phyloP scores from a whole-genome alignment of 441 rosid genomes.

The Pelargonium fulgidum region DNA sequence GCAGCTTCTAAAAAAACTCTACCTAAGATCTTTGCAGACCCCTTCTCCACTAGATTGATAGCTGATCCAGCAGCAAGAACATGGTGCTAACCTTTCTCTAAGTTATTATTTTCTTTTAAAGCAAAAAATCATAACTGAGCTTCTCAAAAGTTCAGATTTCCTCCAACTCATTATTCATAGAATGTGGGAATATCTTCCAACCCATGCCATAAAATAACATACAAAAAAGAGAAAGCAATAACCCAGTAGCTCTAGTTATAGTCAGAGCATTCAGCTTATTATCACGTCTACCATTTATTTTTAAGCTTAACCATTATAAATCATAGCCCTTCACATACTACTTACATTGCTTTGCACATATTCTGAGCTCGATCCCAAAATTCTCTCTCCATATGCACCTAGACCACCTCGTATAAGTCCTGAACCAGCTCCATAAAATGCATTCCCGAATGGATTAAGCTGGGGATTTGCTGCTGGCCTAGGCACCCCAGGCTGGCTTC shows the following conservation, averaged over 20 bases:
- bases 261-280: slow-evolving; percentile 1
- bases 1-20: background rate
- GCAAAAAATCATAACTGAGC: background rate
- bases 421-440: slow-evolving; percentile 90
- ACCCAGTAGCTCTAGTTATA: background rate
- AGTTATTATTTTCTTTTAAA: background rate
- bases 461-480: slow-evolving; percentile 54
- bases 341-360: slow-evolving; percentile 96
- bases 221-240: background rate
- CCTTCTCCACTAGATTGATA: background rate
- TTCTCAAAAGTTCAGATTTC: background rate
- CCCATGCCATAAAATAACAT: background rate
- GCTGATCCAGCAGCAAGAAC: background rate
- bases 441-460: slow-evolving; percentile 74
- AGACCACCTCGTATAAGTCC: slow-evolving; percentile 80
- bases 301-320: slow-evolving; percentile 1
- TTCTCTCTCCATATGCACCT: slow-evolving; percentile 86
- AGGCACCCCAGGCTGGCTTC: slow-evolving; percentile 58
- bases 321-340: slow-evolving; percentile 9
- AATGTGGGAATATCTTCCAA: slow-evolving; percentile 1
- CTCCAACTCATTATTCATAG: background rate
- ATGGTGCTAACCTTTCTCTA: background rate
- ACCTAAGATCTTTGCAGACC: background rate
- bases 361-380: slow-evolving; percentile 83
- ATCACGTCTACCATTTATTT: background rate